These are phyloP conservation scores for Coprinopsis marcescibilis DNA, from an alignment of 768 basidiomycete genomes.

Conservation along the genomic window DNA sequence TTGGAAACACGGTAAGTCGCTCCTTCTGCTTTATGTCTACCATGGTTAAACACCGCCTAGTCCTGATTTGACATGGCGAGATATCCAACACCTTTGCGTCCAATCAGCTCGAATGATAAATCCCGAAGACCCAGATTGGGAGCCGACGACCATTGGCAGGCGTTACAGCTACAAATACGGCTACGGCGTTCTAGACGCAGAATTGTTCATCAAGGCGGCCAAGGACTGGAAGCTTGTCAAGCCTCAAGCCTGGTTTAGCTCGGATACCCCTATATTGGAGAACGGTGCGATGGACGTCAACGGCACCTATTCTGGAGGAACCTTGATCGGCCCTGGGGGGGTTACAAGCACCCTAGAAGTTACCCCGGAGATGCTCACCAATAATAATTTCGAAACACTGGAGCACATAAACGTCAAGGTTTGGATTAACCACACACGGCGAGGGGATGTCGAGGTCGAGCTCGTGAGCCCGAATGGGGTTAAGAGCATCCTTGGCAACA, in stretches of 20 bases:
- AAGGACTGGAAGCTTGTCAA: conserved; percentile 83
- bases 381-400: conserved; percentile 78
- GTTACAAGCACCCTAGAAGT: conserved; percentile 59
- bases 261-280: conserved; percentile 63
- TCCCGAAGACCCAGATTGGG: conserved; percentile 91
- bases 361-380: conserved; percentile 57
- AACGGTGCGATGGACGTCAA: conserved; percentile 51
- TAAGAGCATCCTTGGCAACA: conserved; percentile 75
- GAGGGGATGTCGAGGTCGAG: conserved; percentile 94
- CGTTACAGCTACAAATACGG: conserved; percentile 88
- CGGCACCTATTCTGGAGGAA: conserved; percentile 56
- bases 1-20: conserved; percentile 69
- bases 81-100: conserved; percentile 87
- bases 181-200: conserved; percentile 84
- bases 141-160: conserved; percentile 65
- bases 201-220: conserved; percentile 74
- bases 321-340: conserved; percentile 60
- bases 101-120: conserved; percentile 74
- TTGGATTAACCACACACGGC: conserved; percentile 81
- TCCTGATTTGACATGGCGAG: conserved; percentile 95
- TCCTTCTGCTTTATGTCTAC: neutral
- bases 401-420: conserved; percentile 93
- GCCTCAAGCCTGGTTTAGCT: conserved; percentile 87
- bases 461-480: conserved; percentile 81
- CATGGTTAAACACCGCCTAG: conserved; percentile 30